phyloP scores from a whole-genome alignment of 2,329 filamentous ascomycete species.

The Colletotrichum higginsianum region DNA sequence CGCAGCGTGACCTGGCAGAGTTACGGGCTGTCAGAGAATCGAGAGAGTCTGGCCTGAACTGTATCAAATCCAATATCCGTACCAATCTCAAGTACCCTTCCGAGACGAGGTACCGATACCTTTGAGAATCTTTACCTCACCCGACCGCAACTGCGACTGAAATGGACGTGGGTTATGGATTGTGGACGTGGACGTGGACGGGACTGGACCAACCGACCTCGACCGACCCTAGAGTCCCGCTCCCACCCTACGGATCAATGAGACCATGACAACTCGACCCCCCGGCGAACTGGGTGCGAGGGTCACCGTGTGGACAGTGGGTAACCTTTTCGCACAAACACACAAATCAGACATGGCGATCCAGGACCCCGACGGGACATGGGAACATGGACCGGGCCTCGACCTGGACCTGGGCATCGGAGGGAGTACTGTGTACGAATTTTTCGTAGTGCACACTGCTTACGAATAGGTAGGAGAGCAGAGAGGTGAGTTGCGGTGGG shows the following conservation, averaged over 20 bases:
- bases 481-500: constrained; percentile 12
- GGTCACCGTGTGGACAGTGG: constrained; percentile 27
- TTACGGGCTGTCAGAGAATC: not conserved
- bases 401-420: not conserved
- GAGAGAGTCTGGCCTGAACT: not conserved
- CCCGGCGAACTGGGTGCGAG: constrained; percentile 29
- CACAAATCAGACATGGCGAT: constrained; percentile 21
- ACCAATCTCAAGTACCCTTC: not conserved
- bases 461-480: not conserved
- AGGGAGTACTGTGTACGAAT: no score
- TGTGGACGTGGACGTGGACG: constrained; percentile 13
- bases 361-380: constrained; percentile 19
- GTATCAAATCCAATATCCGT: not conserved
- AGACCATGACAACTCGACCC: constrained; percentile 27
- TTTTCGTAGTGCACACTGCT: no score
- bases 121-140: constrained; percentile 28
- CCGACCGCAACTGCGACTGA: constrained; percentile 39
- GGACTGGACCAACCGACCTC: constrained; percentile 30
- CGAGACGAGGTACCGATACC: constrained; percentile 23
- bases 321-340: constrained; percentile 19
- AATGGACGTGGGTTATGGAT: constrained; percentile 15
- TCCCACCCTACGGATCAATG: constrained; percentile 32
- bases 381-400: not conserved
- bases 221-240: constrained; percentile 26
- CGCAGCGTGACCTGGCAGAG: not conserved